Evolutionary conservation across 2,329 filamentous ascomycete genomes (phyloP), one percentile per base, ranked within the genome.

Genomic region (Sclerotinia sclerotiorum): DNA sequence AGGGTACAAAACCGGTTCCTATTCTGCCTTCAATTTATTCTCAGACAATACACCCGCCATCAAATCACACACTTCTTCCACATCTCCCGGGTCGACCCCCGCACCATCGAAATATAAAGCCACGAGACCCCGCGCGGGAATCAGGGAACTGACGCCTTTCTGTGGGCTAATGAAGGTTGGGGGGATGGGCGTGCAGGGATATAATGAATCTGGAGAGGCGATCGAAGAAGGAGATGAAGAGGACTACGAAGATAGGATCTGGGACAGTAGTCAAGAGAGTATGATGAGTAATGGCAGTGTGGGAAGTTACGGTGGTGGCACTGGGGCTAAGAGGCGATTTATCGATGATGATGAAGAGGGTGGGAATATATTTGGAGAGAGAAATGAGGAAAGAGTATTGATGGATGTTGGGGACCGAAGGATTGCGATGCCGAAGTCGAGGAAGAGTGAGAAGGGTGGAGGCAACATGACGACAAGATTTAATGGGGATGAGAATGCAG

Each of bases 1-100:
- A 78, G 94, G 94, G 69, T 97, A 97, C 84, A 96, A 97, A 82
- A 97, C 92, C 1, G 85, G 85, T 5, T 74, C 77, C 65, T 81
- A 83, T 76, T 79, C 78, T 70, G 82, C 80, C 72, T 87, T 87
- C 76, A 80, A 83, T 58, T 79, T 88, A 29, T 87, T 84, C 79
- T 77, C 80, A 65, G 82, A 84, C 24, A 48, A 11, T n/a, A 57
- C 60, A 10, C 42, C 67, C 24, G 49, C 51, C 7, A 49, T 48
- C 17, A 64, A 54, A n/a, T 57, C 44, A 32, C 35, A 46, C 35
- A n/a, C 56, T 8, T 42, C 62, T 15, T 65, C 48, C 21, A 68
- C 65, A 65, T 69, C 67, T 11, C 68, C 68, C 10, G 42, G 75
- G 74, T 65, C 73, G 70, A 55, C 74, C 75, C 72, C 79, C 74